Evolutionary conservation across 2,329 filamentous ascomycete genomes (phyloP).

Genomic region (Scedosporium boydii): DNA sequence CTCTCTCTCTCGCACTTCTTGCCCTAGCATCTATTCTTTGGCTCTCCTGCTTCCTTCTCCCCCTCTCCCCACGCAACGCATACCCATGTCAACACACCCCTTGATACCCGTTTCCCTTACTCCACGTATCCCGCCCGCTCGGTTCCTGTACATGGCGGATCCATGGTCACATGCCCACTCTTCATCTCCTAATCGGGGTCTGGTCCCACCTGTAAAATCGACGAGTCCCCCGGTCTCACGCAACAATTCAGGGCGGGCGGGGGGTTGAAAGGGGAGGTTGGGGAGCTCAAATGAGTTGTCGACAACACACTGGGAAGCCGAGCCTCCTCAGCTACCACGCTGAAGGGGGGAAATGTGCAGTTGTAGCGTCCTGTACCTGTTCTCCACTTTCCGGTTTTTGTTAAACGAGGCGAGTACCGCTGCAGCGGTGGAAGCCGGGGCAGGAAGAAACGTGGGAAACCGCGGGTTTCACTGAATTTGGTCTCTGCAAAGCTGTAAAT

Average conservation of each 20-base stretch:
- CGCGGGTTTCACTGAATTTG: neutral
- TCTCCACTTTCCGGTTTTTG: neutral
- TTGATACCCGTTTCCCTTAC: neutral
- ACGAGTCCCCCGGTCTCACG: neutral
- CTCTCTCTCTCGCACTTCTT: neutral
- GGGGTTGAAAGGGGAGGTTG: neutral
- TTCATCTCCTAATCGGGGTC: neutral
- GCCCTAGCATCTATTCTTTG: neutral
- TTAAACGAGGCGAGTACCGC: neutral
- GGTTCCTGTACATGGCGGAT: neutral
- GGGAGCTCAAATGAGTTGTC: too few relatives aligned
- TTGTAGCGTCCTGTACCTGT: neutral
- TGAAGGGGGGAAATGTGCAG: too few relatives aligned
- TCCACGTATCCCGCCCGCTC: constrained; percentile 1
- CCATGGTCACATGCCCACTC: neutral
- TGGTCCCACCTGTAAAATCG: neutral
- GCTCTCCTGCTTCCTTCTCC: neutral
- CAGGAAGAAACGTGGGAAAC: neutral
- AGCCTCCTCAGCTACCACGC: too few relatives aligned
- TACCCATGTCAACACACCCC: neutral
- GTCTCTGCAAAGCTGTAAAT: neutral
- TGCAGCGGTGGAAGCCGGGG: neutral
- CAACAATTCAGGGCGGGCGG: neutral
- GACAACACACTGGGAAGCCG: too few relatives aligned
- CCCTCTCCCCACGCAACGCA: neutral